Conservation (phyloP, 345 rosid genomes). For the Dovyalis caffra region DNA sequence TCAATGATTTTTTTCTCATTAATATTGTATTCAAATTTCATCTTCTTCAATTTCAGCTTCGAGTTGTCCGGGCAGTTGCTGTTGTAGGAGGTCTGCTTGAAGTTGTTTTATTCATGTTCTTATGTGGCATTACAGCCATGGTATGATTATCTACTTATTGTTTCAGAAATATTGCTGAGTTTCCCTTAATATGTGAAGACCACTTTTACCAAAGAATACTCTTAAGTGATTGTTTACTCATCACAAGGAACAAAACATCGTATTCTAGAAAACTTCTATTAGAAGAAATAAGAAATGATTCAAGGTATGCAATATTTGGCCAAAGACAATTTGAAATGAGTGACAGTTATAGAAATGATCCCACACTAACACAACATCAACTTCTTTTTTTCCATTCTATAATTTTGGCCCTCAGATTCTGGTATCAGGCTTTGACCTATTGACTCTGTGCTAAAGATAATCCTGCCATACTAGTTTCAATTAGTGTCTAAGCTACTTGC, state of each 20-base stretch:
- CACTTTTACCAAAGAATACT: not conserved
- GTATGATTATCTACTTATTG: slow-evolving; percentile 38
- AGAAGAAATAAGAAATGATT: not conserved
- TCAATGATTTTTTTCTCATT: not conserved
- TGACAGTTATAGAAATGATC: not conserved
- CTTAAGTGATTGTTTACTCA: not conserved
- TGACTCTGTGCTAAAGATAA: not conserved
- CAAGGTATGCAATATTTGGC: not conserved
- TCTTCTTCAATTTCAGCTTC: slow-evolving; percentile 58
- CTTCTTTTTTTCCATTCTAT: not conserved
- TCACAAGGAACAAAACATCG: not conserved
- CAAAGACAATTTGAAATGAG: not conserved
- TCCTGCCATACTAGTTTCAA: not conserved
- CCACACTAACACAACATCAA: not conserved
- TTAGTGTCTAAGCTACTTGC: not conserved
- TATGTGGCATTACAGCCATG: slow-evolving; percentile 77
- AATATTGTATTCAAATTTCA: not conserved
- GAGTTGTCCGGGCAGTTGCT: slow-evolving; percentile 93
- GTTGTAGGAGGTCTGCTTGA: slow-evolving; percentile 88
- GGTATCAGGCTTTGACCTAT: not conserved
- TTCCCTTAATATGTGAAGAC: not conserved
- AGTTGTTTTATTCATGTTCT: slow-evolving; percentile 86
- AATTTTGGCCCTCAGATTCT: not conserved
- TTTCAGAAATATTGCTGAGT: slow-evolving; percentile 1
- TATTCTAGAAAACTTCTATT: not conserved